A percentile compares a stretch with the other conserved stretches of the same genome.
Conservation (phyloP, 2,329 filamentous ascomycete genomes). For the Pseudofabraea citricarpa region DNA sequence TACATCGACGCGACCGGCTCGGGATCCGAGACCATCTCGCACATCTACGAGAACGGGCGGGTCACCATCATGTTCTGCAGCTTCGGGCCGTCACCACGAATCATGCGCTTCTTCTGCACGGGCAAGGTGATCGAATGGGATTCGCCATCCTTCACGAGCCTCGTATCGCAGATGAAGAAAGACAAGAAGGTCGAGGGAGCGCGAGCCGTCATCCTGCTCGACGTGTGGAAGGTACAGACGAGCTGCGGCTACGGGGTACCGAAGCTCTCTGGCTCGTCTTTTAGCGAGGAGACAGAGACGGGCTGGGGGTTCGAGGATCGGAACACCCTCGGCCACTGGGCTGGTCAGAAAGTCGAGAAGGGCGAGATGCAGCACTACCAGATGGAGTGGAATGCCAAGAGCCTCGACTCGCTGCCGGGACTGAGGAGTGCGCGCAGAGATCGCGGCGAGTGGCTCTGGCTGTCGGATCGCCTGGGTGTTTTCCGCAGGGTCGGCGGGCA, state of each 20-base stretch:
- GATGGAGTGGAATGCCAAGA: conserved; percentile 46
- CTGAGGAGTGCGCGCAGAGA: conserved; percentile 47
- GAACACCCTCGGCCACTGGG: conserved; percentile 49
- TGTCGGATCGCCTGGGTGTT: conserved; percentile 30
- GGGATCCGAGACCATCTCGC: conserved; percentile 70
- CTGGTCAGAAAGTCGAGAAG: conserved; percentile 41
- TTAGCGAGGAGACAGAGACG: conserved; percentile 19
- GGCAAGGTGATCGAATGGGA: conserved; percentile 57
- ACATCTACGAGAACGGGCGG: conserved; percentile 72
- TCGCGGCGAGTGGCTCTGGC: conserved; percentile 40
- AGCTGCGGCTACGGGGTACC: conserved; percentile 64
- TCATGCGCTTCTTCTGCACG: conserved; percentile 59
- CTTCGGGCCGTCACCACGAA: conserved; percentile 54
- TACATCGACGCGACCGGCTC: conserved; percentile 74
- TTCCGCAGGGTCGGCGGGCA: conserved; percentile 10
- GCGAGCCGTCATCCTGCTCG: conserved; percentile 55
- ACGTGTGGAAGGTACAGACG: conserved; percentile 62
- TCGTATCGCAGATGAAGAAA: conserved; percentile 40
- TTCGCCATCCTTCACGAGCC: conserved; percentile 39
- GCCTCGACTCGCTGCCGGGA: conserved; percentile 56
- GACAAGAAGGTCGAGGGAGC: conserved; percentile 40
- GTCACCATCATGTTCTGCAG: conserved; percentile 71
- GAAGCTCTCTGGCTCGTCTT: background rate
- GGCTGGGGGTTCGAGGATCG: conserved; percentile 47
- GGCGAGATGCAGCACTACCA: conserved; percentile 52